Conservation (phyloP, 2,329 filamentous ascomycete species). For the Penicillium brevicompactum region DNA sequence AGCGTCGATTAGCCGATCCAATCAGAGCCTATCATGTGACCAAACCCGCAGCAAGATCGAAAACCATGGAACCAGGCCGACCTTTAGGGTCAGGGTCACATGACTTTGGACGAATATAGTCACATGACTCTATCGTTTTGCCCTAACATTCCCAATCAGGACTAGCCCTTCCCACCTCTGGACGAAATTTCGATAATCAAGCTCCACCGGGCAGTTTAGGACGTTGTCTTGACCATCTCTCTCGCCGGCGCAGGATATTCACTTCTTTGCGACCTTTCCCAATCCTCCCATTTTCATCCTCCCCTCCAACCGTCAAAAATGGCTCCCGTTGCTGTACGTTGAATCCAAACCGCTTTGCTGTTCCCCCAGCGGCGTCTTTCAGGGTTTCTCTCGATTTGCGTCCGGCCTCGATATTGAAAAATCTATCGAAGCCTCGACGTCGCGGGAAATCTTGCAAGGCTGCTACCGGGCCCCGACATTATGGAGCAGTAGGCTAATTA, state of each 20-base stretch:
- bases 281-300: constrained; percentile 32
- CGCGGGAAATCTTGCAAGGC: constrained; percentile 6
- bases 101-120: neutral
- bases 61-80: too few species aligned
- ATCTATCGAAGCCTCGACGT: constrained; percentile 17
- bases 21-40: neutral
- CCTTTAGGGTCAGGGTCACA: neutral
- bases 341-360: constrained; percentile 81
- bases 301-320: constrained; percentile 62
- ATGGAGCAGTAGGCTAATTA: constrained; percentile 94
- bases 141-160: constrained; percentile 13
- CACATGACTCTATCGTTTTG: neutral
- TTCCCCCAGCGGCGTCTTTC: constrained; percentile 57
- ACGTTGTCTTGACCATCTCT: constrained; percentile 33
- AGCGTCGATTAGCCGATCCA: neutral
- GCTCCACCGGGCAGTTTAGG: constrained; percentile 30
- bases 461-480: constrained; percentile 29
- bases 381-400: constrained; percentile 1
- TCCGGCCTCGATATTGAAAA: constrained; percentile 21
- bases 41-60: too few species aligned
- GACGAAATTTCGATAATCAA: constrained; percentile 20
- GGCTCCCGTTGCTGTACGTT: constrained; percentile 87
- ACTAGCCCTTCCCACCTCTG: constrained; percentile 30
- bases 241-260: constrained; percentile 77
- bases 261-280: constrained; percentile 74